Evolutionary conservation across 2,329 filamentous ascomycete genomes (phyloP).

Genomic region (Whalleya microplaca): DNA sequence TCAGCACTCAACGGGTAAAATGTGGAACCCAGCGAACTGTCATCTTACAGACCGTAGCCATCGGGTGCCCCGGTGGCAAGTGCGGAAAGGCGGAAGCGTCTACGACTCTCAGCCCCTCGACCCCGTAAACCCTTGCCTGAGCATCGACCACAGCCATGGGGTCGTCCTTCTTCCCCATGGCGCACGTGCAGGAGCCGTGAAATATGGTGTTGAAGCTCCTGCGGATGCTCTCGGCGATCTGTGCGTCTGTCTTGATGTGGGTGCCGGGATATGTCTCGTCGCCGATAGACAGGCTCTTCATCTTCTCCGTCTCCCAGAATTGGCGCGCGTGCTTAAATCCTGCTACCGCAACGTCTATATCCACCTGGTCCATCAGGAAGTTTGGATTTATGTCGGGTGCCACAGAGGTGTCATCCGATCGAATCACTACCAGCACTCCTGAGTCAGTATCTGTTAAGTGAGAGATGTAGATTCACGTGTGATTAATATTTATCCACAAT

Average conservation of each 20-base stretch:
- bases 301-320: slow-evolving; percentile 63
- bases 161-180: slow-evolving; percentile 57
- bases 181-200: slow-evolving; percentile 57
- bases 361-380: slow-evolving; percentile 40
- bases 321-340: slow-evolving; percentile 66
- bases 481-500: too few species aligned
- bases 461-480: slow-evolving; percentile 51
- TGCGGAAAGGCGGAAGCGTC: slow-evolving; percentile 47
- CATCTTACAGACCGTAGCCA: slow-evolving; percentile 29
- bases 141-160: slow-evolving; percentile 56
- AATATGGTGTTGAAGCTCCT: slow-evolving; percentile 36
- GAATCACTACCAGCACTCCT: too few species aligned
- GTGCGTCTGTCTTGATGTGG: slow-evolving; percentile 60
- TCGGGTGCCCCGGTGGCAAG: slow-evolving; percentile 32
- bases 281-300: slow-evolving; percentile 67
- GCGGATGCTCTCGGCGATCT: slow-evolving; percentile 43
- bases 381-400: slow-evolving; percentile 39
- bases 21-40: too few species aligned
- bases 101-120: slow-evolving; percentile 57
- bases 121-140: slow-evolving; percentile 56
- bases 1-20: too few species aligned
- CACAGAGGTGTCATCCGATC: too few species aligned
- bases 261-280: slow-evolving; percentile 65
- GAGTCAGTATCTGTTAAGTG: slow-evolving; percentile 23
- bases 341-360: slow-evolving; percentile 68